A percentile compares a stretch with the other conserved stretches of the same genome.
Evolutionary conservation across 208 protist genomes (phyloP).

Genomic region (Leishmania guyanensis): DNA sequence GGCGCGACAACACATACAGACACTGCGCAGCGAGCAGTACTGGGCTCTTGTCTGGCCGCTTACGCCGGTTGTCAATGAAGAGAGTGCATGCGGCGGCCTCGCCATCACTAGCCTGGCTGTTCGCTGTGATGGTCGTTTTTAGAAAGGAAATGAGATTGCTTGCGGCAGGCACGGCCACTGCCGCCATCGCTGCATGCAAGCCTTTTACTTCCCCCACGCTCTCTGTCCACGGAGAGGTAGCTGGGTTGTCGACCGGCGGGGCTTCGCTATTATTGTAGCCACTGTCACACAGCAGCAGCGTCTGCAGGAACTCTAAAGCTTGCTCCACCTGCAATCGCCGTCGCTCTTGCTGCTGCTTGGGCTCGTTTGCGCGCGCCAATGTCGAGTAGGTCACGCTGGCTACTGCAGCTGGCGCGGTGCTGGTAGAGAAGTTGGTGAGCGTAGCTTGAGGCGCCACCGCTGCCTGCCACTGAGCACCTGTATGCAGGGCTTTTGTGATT

Average conservation of each 20-base stretch:
- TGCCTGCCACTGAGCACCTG: constrained; percentile 7
- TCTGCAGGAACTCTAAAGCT: constrained; percentile 32
- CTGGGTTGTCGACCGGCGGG: constrained; percentile 31
- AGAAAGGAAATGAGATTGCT: constrained; percentile 59
- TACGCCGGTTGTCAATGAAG: constrained; percentile 19
- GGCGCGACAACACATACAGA: constrained; percentile 80
- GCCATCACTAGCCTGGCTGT: constrained; percentile 24
- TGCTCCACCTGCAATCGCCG: constrained; percentile 22
- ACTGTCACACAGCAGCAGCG: constrained; percentile 55
- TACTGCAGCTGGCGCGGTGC: not conserved
- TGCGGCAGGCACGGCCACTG: constrained; percentile 43
- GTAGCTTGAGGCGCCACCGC: constrained; percentile 7
- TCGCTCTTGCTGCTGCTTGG: constrained; percentile 30
- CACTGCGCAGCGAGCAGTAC: constrained; percentile 77
- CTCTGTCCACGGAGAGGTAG: constrained; percentile 30
- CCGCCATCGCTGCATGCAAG: constrained; percentile 29
- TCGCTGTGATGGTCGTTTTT: constrained; percentile 19
- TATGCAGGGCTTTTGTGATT: constrained; percentile 5
- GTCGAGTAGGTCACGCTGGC: constrained; percentile 11
- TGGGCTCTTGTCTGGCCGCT: constrained; percentile 35
- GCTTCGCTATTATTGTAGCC: constrained; percentile 44
- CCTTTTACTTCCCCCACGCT: constrained; percentile 25
- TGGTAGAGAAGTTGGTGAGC: constrained; percentile 6
- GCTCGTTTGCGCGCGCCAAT: constrained; percentile 16
- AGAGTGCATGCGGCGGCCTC: constrained; percentile 15